Percentiles rank a stretch among this genome's conserved stretches.
phyloP scores from a whole-genome alignment of 345 rosid species.

The Sisymbrium irio region DNA sequence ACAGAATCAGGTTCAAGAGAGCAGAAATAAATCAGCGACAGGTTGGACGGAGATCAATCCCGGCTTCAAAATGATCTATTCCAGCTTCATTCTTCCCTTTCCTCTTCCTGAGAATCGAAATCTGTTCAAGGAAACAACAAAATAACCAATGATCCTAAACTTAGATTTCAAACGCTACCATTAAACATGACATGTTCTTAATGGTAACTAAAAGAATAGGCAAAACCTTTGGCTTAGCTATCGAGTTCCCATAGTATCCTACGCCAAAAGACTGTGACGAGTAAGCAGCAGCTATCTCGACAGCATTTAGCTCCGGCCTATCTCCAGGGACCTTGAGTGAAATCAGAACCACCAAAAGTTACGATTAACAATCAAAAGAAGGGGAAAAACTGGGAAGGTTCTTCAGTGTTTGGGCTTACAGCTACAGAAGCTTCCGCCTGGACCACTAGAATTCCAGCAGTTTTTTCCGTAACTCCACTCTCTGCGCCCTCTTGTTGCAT shows the following conservation, averaged over 20 bases:
- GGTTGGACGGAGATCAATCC: slow-evolving; percentile 50
- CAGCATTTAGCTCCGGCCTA: slow-evolving; percentile 52
- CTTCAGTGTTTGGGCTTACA: slow-evolving; percentile 39
- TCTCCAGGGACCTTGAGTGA: slow-evolving; percentile 48
- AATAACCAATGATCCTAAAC: not conserved
- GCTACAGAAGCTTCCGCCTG: slow-evolving; percentile 70
- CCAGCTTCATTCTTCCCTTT: slow-evolving; percentile 36
- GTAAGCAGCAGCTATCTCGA: slow-evolving; percentile 91
- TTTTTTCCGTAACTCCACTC: slow-evolving; percentile 45
- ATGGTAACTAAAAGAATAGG: not conserved
- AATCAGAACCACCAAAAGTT: slow-evolving; percentile 5
- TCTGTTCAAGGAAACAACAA: slow-evolving; percentile 44
- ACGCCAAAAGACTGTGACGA: slow-evolving; percentile 80
- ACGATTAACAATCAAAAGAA: not conserved
- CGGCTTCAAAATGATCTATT: slow-evolving; percentile 76
- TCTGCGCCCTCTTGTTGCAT: slow-evolving; percentile 40
- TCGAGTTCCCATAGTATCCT: slow-evolving; percentile 84
- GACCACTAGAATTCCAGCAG: slow-evolving; percentile 74
- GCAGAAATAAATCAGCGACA: slow-evolving; percentile 9
- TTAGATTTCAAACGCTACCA: not conserved
- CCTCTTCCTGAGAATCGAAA: slow-evolving; percentile 60
- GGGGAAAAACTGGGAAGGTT: not conserved
- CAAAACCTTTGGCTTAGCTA: slow-evolving; percentile 80
- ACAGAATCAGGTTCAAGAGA: slow-evolving; percentile 2
- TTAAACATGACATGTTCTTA: not conserved